Base-by-base conservation (phyloP, 208 protist genomes). In the Trichomonas vaginalis region DNA sequence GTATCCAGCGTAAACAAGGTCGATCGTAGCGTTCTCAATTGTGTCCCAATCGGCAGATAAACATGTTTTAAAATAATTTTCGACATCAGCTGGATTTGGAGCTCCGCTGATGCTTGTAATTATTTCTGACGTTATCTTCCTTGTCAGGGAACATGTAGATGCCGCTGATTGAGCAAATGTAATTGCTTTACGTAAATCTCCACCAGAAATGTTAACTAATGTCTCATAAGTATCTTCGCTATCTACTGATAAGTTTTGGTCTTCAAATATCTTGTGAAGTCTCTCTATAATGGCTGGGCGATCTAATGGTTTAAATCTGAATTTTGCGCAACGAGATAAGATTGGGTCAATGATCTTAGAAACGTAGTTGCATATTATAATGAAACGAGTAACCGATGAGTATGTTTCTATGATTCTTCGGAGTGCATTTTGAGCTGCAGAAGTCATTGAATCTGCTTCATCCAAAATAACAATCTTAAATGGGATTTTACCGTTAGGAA, bases 401-500 rank as follows among this genome's bases (percentile, higher is more conserved):
- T 97, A 96, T 21, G 80, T 87, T 96, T 97, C 96, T 56, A 97
- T 97, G 6, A 96, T 96, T 32, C 97, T 39, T 49, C 97, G 62
- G 21, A 97, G 40, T 23, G 92, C 92, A 82, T 95, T 95, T 96
- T 99, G 99, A 17, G 99, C 99, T 96, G 99, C 99, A 0, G 96
- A 96, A 42, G 99, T 99, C 97, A 99, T 98, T 88, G 98, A 98
- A 97, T 99, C 99, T 12, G 99, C 99, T 97, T 99, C 99, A 96
- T 99, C 99, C 8, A 99, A 97, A 37, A 99, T 98, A 82, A 99
- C 99, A 95, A 99, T 98, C 96, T 99, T 99, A 97, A 99, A 98
- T 14, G 97, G 97, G 42, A 98, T 97, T 14, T 12, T 14, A 95
- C 32, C 35, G 40, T 95, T 40, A 49, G n/a, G 35, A 39, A 97